phyloP scores from a whole-genome alignment of 192 early-diverging fungal species.

The Geranomyces michiganensis region DNA sequence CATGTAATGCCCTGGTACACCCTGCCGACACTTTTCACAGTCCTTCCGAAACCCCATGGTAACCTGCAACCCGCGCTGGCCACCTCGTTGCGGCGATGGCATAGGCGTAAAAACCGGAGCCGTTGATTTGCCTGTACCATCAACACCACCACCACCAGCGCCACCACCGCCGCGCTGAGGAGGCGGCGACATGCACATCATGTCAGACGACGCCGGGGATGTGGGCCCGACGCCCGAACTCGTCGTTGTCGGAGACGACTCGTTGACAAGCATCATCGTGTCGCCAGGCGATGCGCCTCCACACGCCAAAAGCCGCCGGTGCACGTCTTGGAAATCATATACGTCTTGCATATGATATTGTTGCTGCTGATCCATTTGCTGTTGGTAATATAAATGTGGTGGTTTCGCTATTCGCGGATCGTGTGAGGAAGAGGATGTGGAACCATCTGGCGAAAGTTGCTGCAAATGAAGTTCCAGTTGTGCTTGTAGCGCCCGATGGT shows the following conservation, averaged over 20 bases:
- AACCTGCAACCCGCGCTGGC: slow-evolving; percentile 8
- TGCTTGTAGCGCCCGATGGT: not conserved
- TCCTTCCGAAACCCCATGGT: slow-evolving; percentile 44
- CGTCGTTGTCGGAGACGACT: not conserved
- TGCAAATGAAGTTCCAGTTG: slow-evolving; percentile 9
- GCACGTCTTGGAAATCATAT: slow-evolving; percentile 16
- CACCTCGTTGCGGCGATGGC: slow-evolving; percentile 13
- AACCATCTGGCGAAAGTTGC: not conserved
- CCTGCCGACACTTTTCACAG: slow-evolving; percentile 47
- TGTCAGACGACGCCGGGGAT: not conserved
- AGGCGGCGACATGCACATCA: slow-evolving; percentile 3
- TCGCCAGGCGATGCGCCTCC: not conserved
- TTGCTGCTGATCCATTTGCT: slow-evolving; percentile 11
- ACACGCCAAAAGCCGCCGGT: slow-evolving; percentile 6
- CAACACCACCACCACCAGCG: not conserved
- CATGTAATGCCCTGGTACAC: slow-evolving; percentile 42
- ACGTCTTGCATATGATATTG: not conserved
- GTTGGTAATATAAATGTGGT: not conserved
- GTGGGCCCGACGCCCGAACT: not conserved
- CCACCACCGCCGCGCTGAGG: not conserved
- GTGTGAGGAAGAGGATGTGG: not conserved
- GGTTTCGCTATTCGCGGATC: not conserved
- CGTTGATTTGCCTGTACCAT: not conserved
- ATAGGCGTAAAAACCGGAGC: slow-evolving; percentile 5
- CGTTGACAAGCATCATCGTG: slow-evolving; percentile 9